These are phyloP conservation scores for Tritrichomonas foetus DNA, from an alignment of 208 protist species.

Conservation along the genomic window DNA sequence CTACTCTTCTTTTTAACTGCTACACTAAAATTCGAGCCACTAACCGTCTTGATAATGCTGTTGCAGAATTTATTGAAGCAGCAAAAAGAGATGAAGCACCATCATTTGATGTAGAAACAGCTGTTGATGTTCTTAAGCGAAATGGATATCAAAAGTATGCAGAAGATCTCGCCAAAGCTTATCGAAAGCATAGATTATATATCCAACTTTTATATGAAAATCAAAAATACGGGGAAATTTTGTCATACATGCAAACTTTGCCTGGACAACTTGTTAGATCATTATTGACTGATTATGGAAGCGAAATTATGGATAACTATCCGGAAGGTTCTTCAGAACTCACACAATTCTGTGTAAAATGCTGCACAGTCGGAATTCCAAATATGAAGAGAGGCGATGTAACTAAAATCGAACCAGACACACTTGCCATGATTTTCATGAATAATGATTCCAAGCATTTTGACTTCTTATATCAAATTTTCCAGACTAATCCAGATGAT, in stretches of 20 bases:
- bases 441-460: not conserved
- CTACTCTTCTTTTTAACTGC: slow-evolving; percentile 28
- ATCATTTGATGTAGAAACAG: slow-evolving; percentile 27
- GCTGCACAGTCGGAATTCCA: not conserved
- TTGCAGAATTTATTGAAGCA: not conserved
- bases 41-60: not conserved
- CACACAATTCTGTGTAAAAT: not conserved
- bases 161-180: not conserved
- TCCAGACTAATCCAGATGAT: not conserved
- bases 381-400: not conserved
- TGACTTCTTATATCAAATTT: not conserved
- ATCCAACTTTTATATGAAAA: not conserved
- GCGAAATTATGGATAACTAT: slow-evolving; percentile 27
- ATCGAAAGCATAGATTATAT: not conserved
- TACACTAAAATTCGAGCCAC: not conserved
- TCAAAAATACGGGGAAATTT: not conserved
- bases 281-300: not conserved
- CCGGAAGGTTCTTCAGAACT: not conserved
- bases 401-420: not conserved
- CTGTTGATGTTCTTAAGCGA: not conserved
- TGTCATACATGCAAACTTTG: not conserved
- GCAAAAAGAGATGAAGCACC: not conserved
- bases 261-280: not conserved
- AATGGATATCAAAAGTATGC: not conserved
- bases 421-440: not conserved